Evolutionary conservation across 192 early-diverging fungal genomes (phyloP), one percentile per base, ranked within the genome.

Genomic region (Dissophora globulifera): DNA sequence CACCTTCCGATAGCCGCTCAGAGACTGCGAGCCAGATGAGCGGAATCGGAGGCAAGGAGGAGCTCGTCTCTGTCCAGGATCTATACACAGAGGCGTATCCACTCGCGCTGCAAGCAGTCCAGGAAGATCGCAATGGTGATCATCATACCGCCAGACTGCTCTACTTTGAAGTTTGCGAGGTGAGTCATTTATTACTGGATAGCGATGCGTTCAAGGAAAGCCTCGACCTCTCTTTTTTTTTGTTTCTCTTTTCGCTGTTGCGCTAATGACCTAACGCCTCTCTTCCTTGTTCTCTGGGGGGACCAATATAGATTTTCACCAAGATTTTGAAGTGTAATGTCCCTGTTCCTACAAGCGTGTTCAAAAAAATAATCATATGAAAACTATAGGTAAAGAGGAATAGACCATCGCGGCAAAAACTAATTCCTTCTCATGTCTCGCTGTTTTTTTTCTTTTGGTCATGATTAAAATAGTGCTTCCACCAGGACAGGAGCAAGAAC

Each of bases 131-230:
- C 4, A 66, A 66, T 42, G 71, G 71, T 10, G 71, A 75, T 54
- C 71, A 75, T 54, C 71, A 75, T 29, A 75, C 71, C 17, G 71
- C 71, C 4, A 23, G 71, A 1, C 49, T 75, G 1, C 56, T 75
- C 1, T 75, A 75, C 35, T 75, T 62, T 40, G 71, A 75, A 75
- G 71, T 75, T n/a, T 75, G 62, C 56, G 71, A 75, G 58, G 71
- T 66, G 63, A 50, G 1, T 27, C n/a, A n/a, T n/a, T n/a, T n/a
- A n/a, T n/a, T n/a, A n/a, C n/a, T n/a, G n/a, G n/a, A n/a, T n/a
- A n/a, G n/a, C n/a, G n/a, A n/a, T n/a, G n/a, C n/a, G n/a, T n/a
- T n/a, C n/a, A n/a, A n/a, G n/a, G n/a, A n/a, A n/a, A n/a, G n/a
- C n/a, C n/a, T n/a, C n/a, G n/a, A n/a, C n/a, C n/a, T n/a, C n/a